Conservation (phyloP, 495 filamentous ascomycete genomes). For the Bryoglossum gracile region DNA sequence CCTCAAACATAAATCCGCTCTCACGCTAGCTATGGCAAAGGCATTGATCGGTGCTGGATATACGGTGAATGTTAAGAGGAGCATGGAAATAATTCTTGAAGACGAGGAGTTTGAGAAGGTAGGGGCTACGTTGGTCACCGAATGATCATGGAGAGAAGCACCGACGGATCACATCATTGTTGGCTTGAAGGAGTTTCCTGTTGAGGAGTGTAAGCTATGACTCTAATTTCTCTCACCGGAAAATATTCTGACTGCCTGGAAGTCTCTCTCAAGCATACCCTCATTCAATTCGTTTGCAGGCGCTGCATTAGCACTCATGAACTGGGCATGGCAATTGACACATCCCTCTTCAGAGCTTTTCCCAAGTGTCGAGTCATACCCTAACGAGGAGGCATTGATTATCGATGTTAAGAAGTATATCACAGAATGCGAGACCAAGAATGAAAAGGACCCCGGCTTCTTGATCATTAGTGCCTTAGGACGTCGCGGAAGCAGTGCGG, state of each 20-base stretch:
- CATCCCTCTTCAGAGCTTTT: slow-evolving; percentile 57
- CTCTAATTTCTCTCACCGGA: no score
- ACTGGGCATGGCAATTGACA: slow-evolving; percentile 82
- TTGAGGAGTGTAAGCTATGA: slow-evolving; percentile 57
- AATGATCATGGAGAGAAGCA: slow-evolving; percentile 70
- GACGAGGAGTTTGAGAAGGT: slow-evolving; percentile 56
- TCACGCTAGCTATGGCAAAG: slow-evolving; percentile 58
- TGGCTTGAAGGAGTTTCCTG: slow-evolving; percentile 89
- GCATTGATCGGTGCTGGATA: slow-evolving; percentile 79
- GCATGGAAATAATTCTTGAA: slow-evolving; percentile 75
- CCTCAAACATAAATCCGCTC: slow-evolving; percentile 20
- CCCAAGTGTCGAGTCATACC: slow-evolving; percentile 63
- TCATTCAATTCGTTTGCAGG: slow-evolving; percentile 86
- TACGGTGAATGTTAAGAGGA: slow-evolving; percentile 73
- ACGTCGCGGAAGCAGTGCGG: slow-evolving; percentile 79
- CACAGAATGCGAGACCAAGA: slow-evolving; percentile 43
- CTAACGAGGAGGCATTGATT: slow-evolving; percentile 68
- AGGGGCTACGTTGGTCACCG: slow-evolving; percentile 71
- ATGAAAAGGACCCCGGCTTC: slow-evolving; percentile 42
- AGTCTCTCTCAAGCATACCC: slow-evolving; percentile 78
- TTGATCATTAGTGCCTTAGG: slow-evolving; percentile 66
- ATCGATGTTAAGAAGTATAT: slow-evolving; percentile 63
- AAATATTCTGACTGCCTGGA: slow-evolving; percentile 9
- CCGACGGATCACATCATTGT: slow-evolving; percentile 78
- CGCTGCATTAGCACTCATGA: slow-evolving; percentile 72